A percentile compares a stretch with the other conserved stretches of the same genome.
phyloP scores from a whole-genome alignment of 345 rosid genomes.

The Syzygium oleosum region DNA sequence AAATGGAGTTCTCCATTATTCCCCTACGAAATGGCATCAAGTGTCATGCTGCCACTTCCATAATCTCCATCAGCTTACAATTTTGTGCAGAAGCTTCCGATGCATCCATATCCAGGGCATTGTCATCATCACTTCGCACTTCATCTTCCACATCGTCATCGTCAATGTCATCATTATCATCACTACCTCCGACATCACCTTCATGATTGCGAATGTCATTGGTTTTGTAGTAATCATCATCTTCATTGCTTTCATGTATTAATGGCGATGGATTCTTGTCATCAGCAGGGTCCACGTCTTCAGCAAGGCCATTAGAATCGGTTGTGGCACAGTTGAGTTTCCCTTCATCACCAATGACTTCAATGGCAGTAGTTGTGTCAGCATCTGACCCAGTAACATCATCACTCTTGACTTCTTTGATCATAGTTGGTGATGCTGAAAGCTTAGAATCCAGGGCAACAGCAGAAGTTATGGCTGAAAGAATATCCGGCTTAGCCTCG shows the following conservation, averaged over 20 bases:
- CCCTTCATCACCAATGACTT: constrained; percentile 26
- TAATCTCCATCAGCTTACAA: constrained; percentile 25
- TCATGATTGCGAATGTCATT: constrained; percentile 16
- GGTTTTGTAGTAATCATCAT: constrained; percentile 16
- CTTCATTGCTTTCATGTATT: constrained; percentile 23
- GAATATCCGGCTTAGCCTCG: constrained; percentile 48
- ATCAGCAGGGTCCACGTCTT: constrained; percentile 21
- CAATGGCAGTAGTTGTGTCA: constrained; percentile 12
- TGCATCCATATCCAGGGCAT: constrained; percentile 23
- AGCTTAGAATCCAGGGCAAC: constrained; percentile 32
- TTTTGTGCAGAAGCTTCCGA: constrained; percentile 24
- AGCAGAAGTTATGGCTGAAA: constrained; percentile 35
- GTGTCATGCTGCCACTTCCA: constrained; percentile 20
- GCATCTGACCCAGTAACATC: constrained; percentile 1
- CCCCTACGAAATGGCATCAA: not conserved
- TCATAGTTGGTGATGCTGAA: constrained; percentile 28
- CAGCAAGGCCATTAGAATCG: constrained; percentile 14
- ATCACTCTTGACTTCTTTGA: constrained; percentile 29
- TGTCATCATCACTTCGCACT: constrained; percentile 15
- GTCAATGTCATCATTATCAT: not conserved
- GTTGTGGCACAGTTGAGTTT: constrained; percentile 18
- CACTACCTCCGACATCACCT: constrained; percentile 14
- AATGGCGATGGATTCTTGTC: constrained; percentile 13
- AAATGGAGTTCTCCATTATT: constrained; percentile 5
- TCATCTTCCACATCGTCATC: constrained; percentile 9